Percentiles rank a stretch among this genome's conserved stretches.
Evolutionary conservation across 495 filamentous ascomycete species (phyloP).

Genomic region (Saxispiralis lemnorum): DNA sequence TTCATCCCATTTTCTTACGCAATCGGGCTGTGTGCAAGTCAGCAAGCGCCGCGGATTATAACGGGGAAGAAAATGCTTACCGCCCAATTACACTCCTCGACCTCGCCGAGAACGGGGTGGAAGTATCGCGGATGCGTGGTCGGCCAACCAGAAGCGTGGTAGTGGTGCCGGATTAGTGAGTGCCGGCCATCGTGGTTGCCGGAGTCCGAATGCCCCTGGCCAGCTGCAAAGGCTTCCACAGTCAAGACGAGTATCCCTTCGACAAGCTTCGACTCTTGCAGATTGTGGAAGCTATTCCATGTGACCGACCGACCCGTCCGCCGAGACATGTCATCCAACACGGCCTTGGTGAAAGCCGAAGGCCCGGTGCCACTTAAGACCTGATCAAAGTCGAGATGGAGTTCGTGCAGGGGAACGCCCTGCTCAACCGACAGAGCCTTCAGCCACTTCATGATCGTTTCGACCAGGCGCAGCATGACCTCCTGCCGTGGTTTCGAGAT

Average conservation of each 20-base stretch:
- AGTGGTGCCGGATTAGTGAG: slow-evolving; percentile 46
- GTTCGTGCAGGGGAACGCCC: slow-evolving; percentile 31
- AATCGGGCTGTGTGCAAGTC: too few species aligned
- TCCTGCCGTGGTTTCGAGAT: slow-evolving; percentile 43
- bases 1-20: too few species aligned
- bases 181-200: slow-evolving; percentile 40
- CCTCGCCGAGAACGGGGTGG: slow-evolving; percentile 44
- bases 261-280: slow-evolving; percentile 38
- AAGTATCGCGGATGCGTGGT: slow-evolving; percentile 37
- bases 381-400: slow-evolving; percentile 47
- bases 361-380: slow-evolving; percentile 51
- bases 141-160: slow-evolving; percentile 47
- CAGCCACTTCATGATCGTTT: slow-evolving; percentile 43
- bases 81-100: slow-evolving; percentile 49
- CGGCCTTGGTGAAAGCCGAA: slow-evolving; percentile 43
- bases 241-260: slow-evolving; percentile 41
- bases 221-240: slow-evolving; percentile 46
- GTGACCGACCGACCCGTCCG: slow-evolving; percentile 23
- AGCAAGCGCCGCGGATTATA: too few species aligned
- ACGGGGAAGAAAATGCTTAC: too few species aligned
- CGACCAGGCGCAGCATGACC: slow-evolving; percentile 43
- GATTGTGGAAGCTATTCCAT: slow-evolving; percentile 41
- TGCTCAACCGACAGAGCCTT: slow-evolving; percentile 36
- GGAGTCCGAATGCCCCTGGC: slow-evolving; percentile 46
- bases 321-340: slow-evolving; percentile 40